Conservation (phyloP, 2,329 filamentous ascomycete species). For the Aspergillus transmontanensis region DNA sequence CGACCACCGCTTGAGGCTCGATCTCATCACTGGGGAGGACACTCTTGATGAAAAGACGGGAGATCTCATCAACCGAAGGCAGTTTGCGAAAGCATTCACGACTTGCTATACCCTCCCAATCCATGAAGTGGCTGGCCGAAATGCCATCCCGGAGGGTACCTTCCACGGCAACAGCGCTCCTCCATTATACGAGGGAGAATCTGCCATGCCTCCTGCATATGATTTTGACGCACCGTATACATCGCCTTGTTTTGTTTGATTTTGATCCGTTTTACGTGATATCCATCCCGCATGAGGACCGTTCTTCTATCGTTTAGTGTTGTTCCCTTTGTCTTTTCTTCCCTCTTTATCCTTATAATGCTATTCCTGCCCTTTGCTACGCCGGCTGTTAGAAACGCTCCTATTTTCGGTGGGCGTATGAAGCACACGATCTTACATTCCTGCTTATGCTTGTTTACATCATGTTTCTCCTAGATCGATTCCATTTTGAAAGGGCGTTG, state of each 20-base stretch:
- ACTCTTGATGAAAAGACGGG: not conserved
- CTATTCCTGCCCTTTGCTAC: not conserved
- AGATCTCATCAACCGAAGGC: not conserved
- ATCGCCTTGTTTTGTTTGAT: not conserved
- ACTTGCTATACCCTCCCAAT: not conserved
- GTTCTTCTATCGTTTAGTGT: not conserved
- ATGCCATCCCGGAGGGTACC: not conserved
- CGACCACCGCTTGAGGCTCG: not conserved
- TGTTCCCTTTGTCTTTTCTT: too few relatives aligned
- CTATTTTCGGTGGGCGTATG: not conserved
- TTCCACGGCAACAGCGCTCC: not conserved
- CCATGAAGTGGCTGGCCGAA: not conserved
- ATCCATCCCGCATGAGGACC: not conserved
- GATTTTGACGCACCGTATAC: not conserved
- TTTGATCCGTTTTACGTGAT: not conserved
- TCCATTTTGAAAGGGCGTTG: not conserved
- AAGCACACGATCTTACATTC: not conserved
- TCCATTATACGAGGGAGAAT: not conserved
- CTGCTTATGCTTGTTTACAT: not conserved
- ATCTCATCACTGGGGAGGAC: not conserved
- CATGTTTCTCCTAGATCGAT: not conserved
- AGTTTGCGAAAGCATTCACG: not conserved
- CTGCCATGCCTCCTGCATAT: not conserved
- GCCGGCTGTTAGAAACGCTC: not conserved
- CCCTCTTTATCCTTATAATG: not conserved